These are phyloP conservation scores for Irpex sp. DNA, from an alignment of 1,284 basidiomycete species.

Conservation along the genomic window DNA sequence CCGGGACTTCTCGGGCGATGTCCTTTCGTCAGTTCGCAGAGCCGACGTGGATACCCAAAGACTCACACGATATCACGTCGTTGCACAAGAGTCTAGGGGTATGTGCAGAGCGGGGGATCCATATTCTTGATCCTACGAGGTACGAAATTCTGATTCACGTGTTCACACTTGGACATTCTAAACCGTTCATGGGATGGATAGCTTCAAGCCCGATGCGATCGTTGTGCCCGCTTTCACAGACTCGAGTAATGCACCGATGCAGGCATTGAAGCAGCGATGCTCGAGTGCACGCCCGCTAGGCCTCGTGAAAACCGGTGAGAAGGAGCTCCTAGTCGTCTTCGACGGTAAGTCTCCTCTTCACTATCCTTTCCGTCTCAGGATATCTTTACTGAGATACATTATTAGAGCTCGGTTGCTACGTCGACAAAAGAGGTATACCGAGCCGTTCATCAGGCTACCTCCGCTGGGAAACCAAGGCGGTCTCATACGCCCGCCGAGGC, in stretches of 20 bases:
- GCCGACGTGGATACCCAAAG: slow-evolving; percentile 66
- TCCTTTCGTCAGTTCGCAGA: slow-evolving; percentile 62
- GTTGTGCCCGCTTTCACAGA: slow-evolving; percentile 62
- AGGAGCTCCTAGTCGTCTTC: slow-evolving; percentile 64
- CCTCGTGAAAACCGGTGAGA: slow-evolving; percentile 53
- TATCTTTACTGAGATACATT: neutral
- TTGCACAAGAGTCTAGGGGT: slow-evolving; percentile 62
- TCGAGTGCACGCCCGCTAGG: slow-evolving; percentile 63
- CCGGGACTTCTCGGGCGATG: slow-evolving; percentile 16
- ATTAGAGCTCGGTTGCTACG: slow-evolving; percentile 62
- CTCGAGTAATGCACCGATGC: slow-evolving; percentile 37
- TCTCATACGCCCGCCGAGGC: slow-evolving; percentile 54
- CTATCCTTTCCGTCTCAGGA: neutral
- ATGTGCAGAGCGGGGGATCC: slow-evolving; percentile 58
- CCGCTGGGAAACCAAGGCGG: slow-evolving; percentile 71
- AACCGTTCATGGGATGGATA: slow-evolving; percentile 18
- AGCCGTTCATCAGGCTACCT: slow-evolving; percentile 58
- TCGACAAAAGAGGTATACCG: slow-evolving; percentile 65
- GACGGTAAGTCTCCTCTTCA: slow-evolving; percentile 48
- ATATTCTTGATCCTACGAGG: slow-evolving; percentile 65
- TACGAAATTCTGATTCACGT: slow-evolving; percentile 31
- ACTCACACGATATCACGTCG: slow-evolving; percentile 55
- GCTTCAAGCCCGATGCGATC: slow-evolving; percentile 35
- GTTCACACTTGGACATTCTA: neutral
- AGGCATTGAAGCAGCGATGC: slow-evolving; percentile 55